Percentiles rank a stretch among this genome's conserved stretches.
These are phyloP conservation scores for Tetraselmis striata DNA, from an alignment of 139 green algal species.

Conservation along the genomic window DNA sequence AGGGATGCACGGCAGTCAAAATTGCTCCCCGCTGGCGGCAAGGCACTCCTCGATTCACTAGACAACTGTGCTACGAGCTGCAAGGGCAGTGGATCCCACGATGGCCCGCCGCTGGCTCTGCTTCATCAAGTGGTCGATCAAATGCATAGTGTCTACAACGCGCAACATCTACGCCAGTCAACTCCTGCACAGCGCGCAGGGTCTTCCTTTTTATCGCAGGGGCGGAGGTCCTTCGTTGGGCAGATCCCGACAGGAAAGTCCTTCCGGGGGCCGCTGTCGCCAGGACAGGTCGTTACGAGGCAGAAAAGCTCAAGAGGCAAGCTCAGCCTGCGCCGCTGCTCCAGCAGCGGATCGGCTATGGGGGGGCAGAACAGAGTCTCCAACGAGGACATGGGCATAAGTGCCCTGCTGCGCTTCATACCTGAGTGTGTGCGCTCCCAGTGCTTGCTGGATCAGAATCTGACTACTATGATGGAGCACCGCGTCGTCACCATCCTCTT, in stretches of 20 bases:
- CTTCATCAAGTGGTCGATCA: neutral
- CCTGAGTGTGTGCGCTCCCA: neutral
- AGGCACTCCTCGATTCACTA: too few relatives aligned
- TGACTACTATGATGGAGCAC: neutral
- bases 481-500: neutral
- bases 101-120: neutral
- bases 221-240: too few relatives aligned
- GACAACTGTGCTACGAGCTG: neutral
- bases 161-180: too few relatives aligned
- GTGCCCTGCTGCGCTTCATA: neutral
- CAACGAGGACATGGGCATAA: neutral
- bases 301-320: neutral
- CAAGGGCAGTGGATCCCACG: neutral
- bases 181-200: too few relatives aligned
- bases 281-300: neutral
- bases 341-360: too few relatives aligned
- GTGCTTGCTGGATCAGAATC: neutral
- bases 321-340: neutral
- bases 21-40: too few relatives aligned
- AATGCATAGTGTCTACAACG: too few relatives aligned
- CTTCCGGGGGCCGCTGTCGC: neutral
- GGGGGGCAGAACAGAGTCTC: too few relatives aligned
- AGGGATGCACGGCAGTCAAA: too few relatives aligned
- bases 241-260: neutral
- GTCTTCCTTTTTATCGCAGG: too few relatives aligned